These are phyloP conservation scores for Ascochyta rabiei DNA, from an alignment of 2,329 filamentous ascomycete species.

Conservation along the genomic window DNA sequence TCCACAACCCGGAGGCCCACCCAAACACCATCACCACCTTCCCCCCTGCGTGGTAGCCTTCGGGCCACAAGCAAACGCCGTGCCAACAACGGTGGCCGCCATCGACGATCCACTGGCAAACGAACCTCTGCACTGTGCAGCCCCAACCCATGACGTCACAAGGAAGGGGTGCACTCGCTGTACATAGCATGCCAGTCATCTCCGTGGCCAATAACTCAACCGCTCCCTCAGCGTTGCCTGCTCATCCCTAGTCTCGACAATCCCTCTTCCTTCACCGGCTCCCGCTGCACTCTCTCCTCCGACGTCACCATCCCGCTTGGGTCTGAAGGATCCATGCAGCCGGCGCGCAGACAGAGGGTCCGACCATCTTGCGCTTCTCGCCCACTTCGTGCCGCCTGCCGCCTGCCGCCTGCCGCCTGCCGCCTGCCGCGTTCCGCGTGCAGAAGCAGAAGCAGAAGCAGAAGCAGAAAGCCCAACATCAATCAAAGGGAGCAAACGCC, in stretches of 20 bases:
- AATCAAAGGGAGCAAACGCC: not conserved
- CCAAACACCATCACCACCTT: conserved; percentile 3
- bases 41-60: conserved; percentile 8
- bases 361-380: not conserved
- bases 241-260: conserved; percentile 16
- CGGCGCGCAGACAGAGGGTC: not conserved
- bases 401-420: no score
- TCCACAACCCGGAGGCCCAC: conserved; percentile 1
- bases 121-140: conserved; percentile 10
- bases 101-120: conserved; percentile 7
- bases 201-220: conserved; percentile 22
- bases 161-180: not conserved
- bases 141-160: conserved; percentile 15
- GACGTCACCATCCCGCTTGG: conserved; percentile 1
- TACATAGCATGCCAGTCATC: conserved; percentile 21
- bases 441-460: no score
- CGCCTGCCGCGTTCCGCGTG: no score
- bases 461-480: not conserved
- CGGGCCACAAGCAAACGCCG: conserved; percentile 4
- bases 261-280: not conserved
- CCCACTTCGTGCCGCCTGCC: not conserved
- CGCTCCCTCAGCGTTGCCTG: conserved; percentile 19
- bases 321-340: not conserved
- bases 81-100: conserved; percentile 16
- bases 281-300: not conserved